Evolutionary conservation across 371 early-diverging fungal genomes (phyloP).

Genomic region (Mucor indicus): DNA sequence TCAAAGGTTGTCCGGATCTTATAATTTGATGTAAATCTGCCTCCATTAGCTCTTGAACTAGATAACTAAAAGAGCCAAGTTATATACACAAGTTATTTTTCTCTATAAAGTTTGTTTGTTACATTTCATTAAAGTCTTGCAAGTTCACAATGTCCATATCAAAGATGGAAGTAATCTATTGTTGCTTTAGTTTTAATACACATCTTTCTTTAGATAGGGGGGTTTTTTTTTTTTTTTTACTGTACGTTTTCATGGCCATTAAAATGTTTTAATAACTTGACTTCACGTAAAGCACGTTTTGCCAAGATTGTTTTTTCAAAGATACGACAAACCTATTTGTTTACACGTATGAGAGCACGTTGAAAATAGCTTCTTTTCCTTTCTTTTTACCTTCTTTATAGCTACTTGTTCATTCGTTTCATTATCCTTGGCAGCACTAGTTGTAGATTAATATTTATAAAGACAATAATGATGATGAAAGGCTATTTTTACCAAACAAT

Average conservation of each 20-base stretch:
- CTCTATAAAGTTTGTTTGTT: conserved; percentile 12
- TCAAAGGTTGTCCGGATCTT: conserved; percentile 92
- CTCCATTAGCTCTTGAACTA: conserved; percentile 96
- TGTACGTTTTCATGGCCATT: conserved; percentile 88
- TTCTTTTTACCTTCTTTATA: conserved; percentile 79
- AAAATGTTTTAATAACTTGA: conserved; percentile 86
- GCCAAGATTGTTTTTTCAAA: conserved; percentile 83
- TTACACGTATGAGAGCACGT: too few relatives aligned
- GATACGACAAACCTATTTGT: conserved; percentile 43
- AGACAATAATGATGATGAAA: neutral
- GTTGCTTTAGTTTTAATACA: neutral
- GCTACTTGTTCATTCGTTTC: conserved; percentile 86
- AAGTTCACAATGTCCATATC: conserved; percentile 55
- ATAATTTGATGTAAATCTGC: conserved; percentile 98
- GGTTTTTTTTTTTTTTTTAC: too few relatives aligned
- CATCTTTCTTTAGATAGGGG: too few relatives aligned
- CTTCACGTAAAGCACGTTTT: conserved; percentile 85
- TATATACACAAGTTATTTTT: neutral
- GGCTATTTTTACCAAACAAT: conserved; percentile 69
- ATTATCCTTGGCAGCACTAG: conserved; percentile 76
- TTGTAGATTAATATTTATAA: neutral
- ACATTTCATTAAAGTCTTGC: conserved; percentile 85
- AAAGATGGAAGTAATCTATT: conserved; percentile 78
- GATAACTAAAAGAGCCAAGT: too few relatives aligned
- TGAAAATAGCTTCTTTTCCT: too few relatives aligned